Evolutionary conservation across 139 green algal species (phyloP).

Genomic region (Tetradesmus obliquus): DNA sequence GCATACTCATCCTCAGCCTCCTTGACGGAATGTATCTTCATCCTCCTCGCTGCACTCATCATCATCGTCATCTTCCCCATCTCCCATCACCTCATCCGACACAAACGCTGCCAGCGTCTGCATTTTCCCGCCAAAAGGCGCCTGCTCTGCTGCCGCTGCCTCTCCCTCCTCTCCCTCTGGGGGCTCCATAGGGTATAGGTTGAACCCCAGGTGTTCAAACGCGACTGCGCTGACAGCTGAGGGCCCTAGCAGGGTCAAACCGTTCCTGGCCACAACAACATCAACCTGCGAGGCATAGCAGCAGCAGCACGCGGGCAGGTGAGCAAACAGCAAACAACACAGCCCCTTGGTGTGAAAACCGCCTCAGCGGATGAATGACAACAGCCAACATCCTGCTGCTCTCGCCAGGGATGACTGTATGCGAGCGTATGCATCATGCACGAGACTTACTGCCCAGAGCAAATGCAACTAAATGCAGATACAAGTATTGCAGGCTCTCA

Average conservation of each 20-base stretch:
- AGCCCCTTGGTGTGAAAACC: not conserved
- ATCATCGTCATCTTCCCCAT: not conserved
- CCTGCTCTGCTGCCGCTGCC: not conserved
- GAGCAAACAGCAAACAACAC: not conserved
- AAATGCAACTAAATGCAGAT: not conserved
- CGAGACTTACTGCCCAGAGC: not conserved
- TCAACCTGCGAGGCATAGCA: not conserved
- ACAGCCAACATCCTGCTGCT: no score
- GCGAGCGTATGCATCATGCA: not conserved
- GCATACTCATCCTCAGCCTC: no score
- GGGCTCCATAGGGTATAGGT: not conserved
- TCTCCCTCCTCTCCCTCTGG: not conserved
- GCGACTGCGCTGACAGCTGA: not conserved
- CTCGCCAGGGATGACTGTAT: no score
- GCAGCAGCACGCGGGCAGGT: not conserved
- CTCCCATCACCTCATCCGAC: not conserved
- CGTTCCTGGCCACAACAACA: not conserved
- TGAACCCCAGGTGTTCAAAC: constrained; percentile 17
- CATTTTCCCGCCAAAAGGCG: not conserved
- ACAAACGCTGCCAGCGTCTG: constrained; percentile 19
- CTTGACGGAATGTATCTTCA: not conserved
- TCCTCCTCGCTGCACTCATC: not conserved
- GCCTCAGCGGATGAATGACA: no score
- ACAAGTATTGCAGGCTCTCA: not conserved
- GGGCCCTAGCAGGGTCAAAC: not conserved